Evolutionary conservation across 2,329 filamentous ascomycete genomes (phyloP).

Genomic region (Aspergillus awamori): DNA sequence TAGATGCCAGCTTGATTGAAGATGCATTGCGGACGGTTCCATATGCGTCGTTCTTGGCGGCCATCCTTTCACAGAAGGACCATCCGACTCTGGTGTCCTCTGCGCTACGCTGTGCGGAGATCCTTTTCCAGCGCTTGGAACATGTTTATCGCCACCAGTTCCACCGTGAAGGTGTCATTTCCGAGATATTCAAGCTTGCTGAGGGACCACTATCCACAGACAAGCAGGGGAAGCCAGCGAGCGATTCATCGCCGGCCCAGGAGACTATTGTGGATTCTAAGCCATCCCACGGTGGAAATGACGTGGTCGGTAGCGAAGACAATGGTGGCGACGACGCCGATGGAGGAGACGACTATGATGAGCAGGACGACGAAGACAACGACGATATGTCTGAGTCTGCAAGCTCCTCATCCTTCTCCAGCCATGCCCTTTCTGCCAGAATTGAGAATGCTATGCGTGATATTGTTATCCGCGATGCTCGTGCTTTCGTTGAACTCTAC

Average conservation of each 20-base stretch:
- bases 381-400: constrained; percentile 66
- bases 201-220: constrained; percentile 42
- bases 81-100: constrained; percentile 83
- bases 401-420: constrained; percentile 62
- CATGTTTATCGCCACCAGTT: constrained; percentile 94
- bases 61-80: constrained; percentile 93
- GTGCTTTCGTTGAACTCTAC: constrained; percentile 80
- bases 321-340: constrained; percentile 55
- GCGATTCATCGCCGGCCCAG: constrained; percentile 22
- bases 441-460: constrained; percentile 62
- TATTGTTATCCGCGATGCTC: constrained; percentile 74
- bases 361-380: constrained; percentile 54
- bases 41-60: constrained; percentile 92
- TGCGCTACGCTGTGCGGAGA: constrained; percentile 84
- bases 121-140: constrained; percentile 81
- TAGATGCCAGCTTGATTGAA: constrained; percentile 81
- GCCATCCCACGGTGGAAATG: constrained; percentile 11
- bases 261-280: constrained; percentile 23
- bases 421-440: constrained; percentile 42
- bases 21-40: constrained; percentile 86
- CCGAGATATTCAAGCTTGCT: constrained; percentile 83
- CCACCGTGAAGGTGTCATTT: constrained; percentile 92
- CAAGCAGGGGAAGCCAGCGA: constrained; percentile 17
- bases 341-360: constrained; percentile 54
- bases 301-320: constrained; percentile 37